Evolutionary conservation across 176 grass and related monocot genomes (phyloP).

Genomic region (Paspalum notatum): DNA sequence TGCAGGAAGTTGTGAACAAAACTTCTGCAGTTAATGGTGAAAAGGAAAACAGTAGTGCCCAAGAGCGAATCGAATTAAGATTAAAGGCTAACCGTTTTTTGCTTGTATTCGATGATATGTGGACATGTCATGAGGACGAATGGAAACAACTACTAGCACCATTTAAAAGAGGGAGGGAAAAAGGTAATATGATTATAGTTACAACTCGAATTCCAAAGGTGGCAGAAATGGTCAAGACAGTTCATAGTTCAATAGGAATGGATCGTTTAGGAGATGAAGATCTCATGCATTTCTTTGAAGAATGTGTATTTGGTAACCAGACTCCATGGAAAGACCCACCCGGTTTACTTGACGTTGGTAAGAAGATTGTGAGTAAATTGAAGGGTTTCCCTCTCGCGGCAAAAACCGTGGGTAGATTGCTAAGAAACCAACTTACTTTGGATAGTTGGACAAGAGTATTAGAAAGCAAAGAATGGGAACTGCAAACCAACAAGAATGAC

Average conservation of each 20-base stretch:
- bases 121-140: not conserved
- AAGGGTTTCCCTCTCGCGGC: slow-evolving; percentile 16
- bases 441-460: slow-evolving; percentile 14
- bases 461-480: slow-evolving; percentile 33
- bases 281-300: not conserved
- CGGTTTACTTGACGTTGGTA: not conserved
- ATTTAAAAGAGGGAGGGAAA: not conserved
- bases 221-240: not conserved
- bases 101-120: slow-evolving; percentile 46
- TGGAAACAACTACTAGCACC: slow-evolving; percentile 20
- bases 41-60: not conserved
- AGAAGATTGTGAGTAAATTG: not conserved
- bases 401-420: slow-evolving; percentile 35
- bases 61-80: slow-evolving; percentile 4
- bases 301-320: not conserved
- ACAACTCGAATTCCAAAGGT: slow-evolving; percentile 12
- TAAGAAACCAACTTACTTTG: not conserved
- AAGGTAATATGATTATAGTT: slow-evolving; percentile 27
- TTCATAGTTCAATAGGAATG: not conserved
- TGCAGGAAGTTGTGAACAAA: not conserved
- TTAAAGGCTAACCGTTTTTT: not conserved
- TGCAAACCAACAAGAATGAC: not conserved
- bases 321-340: not conserved
- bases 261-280: not conserved
- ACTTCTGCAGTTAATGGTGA: not conserved